Evolutionary conservation across 352 stramenopile species (phyloP).

Genomic region (Globisporangium alternatum): DNA sequence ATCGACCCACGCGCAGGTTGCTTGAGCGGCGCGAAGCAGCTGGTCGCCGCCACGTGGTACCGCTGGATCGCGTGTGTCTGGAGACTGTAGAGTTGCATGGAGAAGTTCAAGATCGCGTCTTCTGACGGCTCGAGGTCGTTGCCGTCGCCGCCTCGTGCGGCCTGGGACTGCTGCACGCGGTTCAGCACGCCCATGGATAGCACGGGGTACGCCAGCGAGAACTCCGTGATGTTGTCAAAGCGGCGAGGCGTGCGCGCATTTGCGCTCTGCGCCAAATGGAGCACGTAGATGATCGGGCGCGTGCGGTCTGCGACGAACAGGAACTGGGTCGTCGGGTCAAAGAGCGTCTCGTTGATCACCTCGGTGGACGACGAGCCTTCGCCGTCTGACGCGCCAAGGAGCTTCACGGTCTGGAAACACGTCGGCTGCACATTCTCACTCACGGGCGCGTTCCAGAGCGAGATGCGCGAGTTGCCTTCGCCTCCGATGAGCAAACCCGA

Average conservation of each 20-base stretch:
- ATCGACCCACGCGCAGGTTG: slow-evolving; percentile 24
- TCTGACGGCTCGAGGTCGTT: slow-evolving; percentile 19
- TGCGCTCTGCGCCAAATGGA: slow-evolving; percentile 49
- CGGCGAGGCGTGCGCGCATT: slow-evolving; percentile 37
- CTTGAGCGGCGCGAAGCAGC: slow-evolving; percentile 50
- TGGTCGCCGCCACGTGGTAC: slow-evolving; percentile 63
- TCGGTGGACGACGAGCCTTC: slow-evolving; percentile 20
- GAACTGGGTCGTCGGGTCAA: slow-evolving; percentile 71
- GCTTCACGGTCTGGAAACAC: slow-evolving; percentile 63
- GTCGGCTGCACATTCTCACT: slow-evolving; percentile 50
- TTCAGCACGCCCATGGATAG: slow-evolving; percentile 75
- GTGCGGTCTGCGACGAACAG: slow-evolving; percentile 75
- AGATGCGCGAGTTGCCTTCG: slow-evolving; percentile 60
- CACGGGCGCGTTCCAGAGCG: slow-evolving; percentile 56
- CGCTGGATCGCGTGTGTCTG: slow-evolving; percentile 85
- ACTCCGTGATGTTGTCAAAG: slow-evolving; percentile 84
- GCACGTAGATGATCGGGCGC: slow-evolving; percentile 58
- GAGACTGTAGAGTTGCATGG: slow-evolving; percentile 80
- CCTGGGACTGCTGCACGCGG: slow-evolving; percentile 31
- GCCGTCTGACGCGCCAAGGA: slow-evolving; percentile 27
- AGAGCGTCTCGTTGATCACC: slow-evolving; percentile 52
- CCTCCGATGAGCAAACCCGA: slow-evolving; percentile 63
- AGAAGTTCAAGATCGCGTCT: slow-evolving; percentile 35
- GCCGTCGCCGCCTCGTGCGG: slow-evolving; percentile 33
- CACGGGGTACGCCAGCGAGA: slow-evolving; percentile 71